Percentiles rank a stretch among this genome's conserved stretches.
Conservation (phyloP, 2,329 filamentous ascomycete species). For the Xylariaceae sp. region DNA sequence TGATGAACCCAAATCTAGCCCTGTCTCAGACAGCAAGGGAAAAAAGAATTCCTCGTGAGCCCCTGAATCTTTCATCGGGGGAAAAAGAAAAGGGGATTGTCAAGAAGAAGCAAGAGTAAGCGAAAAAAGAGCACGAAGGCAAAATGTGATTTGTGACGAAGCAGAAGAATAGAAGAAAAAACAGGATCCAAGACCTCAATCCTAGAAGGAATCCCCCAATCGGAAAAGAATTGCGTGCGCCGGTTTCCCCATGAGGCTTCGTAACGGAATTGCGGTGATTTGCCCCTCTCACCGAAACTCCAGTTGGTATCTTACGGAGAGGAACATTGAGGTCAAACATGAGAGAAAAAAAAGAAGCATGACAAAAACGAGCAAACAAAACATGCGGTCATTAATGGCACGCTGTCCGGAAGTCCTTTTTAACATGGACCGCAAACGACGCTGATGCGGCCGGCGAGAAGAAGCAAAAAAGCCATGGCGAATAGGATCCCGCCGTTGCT, state of each 20-base stretch:
- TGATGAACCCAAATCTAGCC: slow-evolving; percentile 4
- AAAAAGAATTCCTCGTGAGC: slow-evolving; percentile 4
- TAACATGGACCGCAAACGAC: not conserved
- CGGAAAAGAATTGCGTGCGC: slow-evolving; percentile 17
- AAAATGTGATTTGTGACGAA: not conserved
- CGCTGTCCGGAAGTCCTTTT: not conserved
- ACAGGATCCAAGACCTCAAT: not conserved
- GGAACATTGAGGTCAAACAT: slow-evolving; percentile 18
- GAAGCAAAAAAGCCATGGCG: not conserved
- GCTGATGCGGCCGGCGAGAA: not conserved
- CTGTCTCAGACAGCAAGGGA: slow-evolving; percentile 1
- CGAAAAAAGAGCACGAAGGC: not conserved
- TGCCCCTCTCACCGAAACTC: slow-evolving; percentile 28
- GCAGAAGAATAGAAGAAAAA: not conserved
- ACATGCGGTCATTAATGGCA: slow-evolving; percentile 7
- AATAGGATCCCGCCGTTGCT: not conserved
- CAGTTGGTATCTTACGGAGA: slow-evolving; percentile 28
- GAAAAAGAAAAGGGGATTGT: slow-evolving; percentile 2
- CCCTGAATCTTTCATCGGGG: not conserved
- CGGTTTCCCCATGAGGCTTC: slow-evolving; percentile 16
- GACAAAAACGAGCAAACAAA: not conserved
- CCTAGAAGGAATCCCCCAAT: not conserved
- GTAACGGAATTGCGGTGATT: slow-evolving; percentile 12
- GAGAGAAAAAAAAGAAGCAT: slow-evolving; percentile 12
- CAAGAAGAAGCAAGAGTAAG: slow-evolving; percentile 1